Percentiles rank a stretch among this genome's conserved stretches.
phyloP scores from a whole-genome alignment of 257 asterid genomes.

The Fraxinus quadrangulata region DNA sequence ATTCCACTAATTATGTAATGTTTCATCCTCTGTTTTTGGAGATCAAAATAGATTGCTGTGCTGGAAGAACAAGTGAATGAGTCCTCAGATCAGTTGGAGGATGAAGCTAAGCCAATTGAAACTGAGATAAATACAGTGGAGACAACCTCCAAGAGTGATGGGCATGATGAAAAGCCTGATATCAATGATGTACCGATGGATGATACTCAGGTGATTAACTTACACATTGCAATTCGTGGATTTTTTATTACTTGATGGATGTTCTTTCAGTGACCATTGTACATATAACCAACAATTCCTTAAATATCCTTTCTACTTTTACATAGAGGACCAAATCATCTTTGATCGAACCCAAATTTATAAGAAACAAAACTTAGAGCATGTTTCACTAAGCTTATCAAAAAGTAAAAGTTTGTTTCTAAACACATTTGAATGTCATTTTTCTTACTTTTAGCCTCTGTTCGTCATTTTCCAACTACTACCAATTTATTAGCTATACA shows the following conservation, averaged over 20 bases:
- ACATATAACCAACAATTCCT: neutral
- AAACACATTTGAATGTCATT: neutral
- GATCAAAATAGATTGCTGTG: slow-evolving; percentile 55
- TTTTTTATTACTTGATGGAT: neutral
- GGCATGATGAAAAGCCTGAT: slow-evolving; percentile 75
- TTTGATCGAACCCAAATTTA: neutral
- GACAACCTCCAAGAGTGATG: slow-evolving; percentile 50
- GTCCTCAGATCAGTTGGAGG: slow-evolving; percentile 63
- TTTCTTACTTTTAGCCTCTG: neutral
- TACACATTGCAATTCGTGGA: neutral
- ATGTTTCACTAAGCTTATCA: neutral
- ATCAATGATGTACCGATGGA: slow-evolving; percentile 79
- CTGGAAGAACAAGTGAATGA: slow-evolving; percentile 82
- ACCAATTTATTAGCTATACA: too few relatives aligned
- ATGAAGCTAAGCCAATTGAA: slow-evolving; percentile 61
- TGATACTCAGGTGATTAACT: slow-evolving; percentile 55
- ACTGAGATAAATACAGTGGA: slow-evolving; percentile 38
- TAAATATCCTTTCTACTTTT: neutral
- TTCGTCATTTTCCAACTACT: too few relatives aligned
- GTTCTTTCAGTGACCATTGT: neutral
- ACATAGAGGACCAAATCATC: neutral
- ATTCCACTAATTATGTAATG: neutral
- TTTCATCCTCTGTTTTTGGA: slow-evolving; percentile 16
- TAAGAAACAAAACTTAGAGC: neutral
- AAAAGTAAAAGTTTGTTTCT: neutral